Evolutionary conservation across 805 yeast genomes (phyloP), one percentile per base, ranked within the genome.

Genomic region (Ogataea corticis): DNA sequence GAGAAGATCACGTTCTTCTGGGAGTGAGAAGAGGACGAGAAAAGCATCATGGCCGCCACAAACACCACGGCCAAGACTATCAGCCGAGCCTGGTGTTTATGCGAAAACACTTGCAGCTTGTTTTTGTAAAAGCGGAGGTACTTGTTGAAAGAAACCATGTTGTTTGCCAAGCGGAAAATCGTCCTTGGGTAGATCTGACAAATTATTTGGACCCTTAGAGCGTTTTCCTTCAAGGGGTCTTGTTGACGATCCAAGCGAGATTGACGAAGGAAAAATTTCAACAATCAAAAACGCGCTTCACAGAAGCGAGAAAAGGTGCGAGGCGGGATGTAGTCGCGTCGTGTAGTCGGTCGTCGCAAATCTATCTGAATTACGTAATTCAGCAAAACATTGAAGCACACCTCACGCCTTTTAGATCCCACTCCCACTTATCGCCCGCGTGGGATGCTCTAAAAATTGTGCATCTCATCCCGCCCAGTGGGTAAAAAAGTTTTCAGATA

Each of bases 1-100:
- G 62, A 58, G 16, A 53, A 43, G 18, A 51, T 50, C 18, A 50
- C 54, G 33, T 49, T 52, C 29, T 47, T 52, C 21, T 53, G 50
- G 14, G 45, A 28, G n/a, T 31, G 39, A 2, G 52, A 15, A 2
- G 59, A 45, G 12, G 56, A 44, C 14, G 52, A 42, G 14, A 41
- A 44, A 12, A 56, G 30, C 7, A 49, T 21, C 5, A 50, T 15
- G 2, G 40, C 23, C 12, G 44, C 11, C 12, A 49, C 27, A 4
- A 46, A 11, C 17, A 48, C 35, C 13, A 44, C 33, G 2, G 44
- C 33, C 33, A 50, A 3, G 6, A 38, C 14, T 4, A 46, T 7
- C 16, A 51, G 41, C 28, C 52, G 49, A 12, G 42, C 30, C 18
- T 49, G 52, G 29, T 51, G 27, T 29, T 38, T 53, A 35, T 35